phyloP scores from a whole-genome alignment of 1,284 basidiomycete species.

The Ustilago cynodontis region DNA sequence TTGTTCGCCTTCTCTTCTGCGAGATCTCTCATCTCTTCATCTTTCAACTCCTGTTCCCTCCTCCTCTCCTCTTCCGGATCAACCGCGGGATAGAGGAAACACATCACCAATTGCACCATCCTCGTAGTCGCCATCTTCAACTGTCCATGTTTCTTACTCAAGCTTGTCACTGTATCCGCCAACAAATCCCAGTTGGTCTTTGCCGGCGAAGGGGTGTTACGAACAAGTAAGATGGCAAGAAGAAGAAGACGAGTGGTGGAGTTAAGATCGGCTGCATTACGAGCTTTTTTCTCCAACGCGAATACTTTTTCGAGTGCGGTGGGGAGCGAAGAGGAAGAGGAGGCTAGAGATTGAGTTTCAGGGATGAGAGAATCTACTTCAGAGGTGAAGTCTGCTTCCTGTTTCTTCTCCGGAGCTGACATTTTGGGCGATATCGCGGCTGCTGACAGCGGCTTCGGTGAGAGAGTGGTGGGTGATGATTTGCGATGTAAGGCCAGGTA shows the following conservation, averaged over 20 bases:
- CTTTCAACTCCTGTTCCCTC: constrained; percentile 39
- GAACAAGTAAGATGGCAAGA: constrained; percentile 73
- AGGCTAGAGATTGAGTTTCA: constrained; percentile 71
- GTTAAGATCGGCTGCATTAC: constrained; percentile 92
- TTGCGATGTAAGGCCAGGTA: too few species aligned
- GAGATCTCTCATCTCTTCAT: constrained; percentile 51
- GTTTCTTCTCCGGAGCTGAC: constrained; percentile 71
- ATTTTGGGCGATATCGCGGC: constrained; percentile 7
- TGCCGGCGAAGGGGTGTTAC: constrained; percentile 46
- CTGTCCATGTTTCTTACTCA: constrained; percentile 96
- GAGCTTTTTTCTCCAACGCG: constrained; percentile 91
- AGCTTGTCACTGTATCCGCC: constrained; percentile 55
- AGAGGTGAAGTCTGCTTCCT: constrained; percentile 74
- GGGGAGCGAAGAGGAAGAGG: constrained; percentile 81
- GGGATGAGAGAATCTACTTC: constrained; percentile 73
- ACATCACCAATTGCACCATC: constrained; percentile 76
- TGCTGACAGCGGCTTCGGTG: not conserved
- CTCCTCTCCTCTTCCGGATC: constrained; percentile 74
- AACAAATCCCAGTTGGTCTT: constrained; percentile 59
- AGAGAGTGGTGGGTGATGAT: too few species aligned
- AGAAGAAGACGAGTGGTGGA: constrained; percentile 90
- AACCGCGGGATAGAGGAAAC: constrained; percentile 59
- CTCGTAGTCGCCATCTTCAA: constrained; percentile 89
- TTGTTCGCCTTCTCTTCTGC: constrained; percentile 41
- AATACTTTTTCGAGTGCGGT: constrained; percentile 91